phyloP scores from a whole-genome alignment of 495 filamentous ascomycete species.

The Alectoria sarmentosa region DNA sequence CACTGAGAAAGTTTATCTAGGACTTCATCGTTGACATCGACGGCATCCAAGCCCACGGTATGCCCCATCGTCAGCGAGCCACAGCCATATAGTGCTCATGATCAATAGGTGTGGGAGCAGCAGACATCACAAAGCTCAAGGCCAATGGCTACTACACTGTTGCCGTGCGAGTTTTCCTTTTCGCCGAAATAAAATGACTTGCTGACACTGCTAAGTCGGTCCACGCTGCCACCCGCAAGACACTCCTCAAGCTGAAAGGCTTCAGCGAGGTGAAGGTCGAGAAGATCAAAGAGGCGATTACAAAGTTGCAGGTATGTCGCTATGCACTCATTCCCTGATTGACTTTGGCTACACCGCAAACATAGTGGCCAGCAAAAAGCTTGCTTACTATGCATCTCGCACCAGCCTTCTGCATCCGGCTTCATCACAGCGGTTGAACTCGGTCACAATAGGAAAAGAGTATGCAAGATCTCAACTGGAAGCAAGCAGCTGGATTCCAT shows the following conservation, averaged over 20 bases:
- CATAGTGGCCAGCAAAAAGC: neutral
- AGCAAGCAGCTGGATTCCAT: conserved; percentile 72
- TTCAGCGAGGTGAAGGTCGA: conserved; percentile 79
- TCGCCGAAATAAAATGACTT: neutral
- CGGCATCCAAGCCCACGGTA: conserved; percentile 64
- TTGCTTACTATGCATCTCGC: neutral
- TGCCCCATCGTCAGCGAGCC: neutral
- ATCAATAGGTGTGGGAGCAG: conserved; percentile 56
- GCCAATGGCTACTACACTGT: conserved; percentile 63
- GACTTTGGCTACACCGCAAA: neutral
- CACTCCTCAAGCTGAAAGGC: conserved; percentile 66
- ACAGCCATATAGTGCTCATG: conserved; percentile 4
- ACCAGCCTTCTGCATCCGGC: conserved; percentile 55
- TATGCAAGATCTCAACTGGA: conserved; percentile 63
- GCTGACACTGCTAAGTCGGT: conserved; percentile 44
- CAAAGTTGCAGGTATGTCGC: conserved; percentile 55
- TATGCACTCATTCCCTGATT: too few relatives aligned
- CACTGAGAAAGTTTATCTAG: conserved; percentile 25
- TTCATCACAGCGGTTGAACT: conserved; percentile 74
- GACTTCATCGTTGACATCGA: conserved; percentile 69
- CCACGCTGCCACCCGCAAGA: conserved; percentile 56
- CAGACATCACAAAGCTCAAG: conserved; percentile 71
- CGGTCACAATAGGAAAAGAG: conserved; percentile 58
- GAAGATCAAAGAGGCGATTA: conserved; percentile 70
- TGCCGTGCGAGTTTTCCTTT: conserved; percentile 40